phyloP scores from a whole-genome alignment of 2,329 filamentous ascomycete genomes.

The Fusarium euwallaceae region DNA sequence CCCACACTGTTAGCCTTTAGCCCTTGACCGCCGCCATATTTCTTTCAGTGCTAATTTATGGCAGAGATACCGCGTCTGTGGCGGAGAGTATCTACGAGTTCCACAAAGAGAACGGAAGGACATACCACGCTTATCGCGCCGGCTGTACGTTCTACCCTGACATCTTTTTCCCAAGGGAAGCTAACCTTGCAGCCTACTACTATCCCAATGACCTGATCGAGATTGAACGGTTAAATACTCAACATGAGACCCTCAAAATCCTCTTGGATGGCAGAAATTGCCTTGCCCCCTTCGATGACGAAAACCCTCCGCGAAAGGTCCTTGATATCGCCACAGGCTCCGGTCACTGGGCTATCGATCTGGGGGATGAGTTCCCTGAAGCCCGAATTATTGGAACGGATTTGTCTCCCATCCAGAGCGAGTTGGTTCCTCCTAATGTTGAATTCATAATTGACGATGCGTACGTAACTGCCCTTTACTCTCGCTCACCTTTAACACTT shows the following conservation, averaged over 20 bases:
- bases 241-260: constrained; percentile 14
- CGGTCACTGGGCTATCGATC: constrained; percentile 10
- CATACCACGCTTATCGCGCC: constrained; percentile 18
- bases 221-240: constrained; percentile 7
- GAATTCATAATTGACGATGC: constrained; percentile 18
- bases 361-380: constrained; percentile 13
- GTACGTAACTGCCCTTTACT: background rate
- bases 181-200: constrained; percentile 10
- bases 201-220: constrained; percentile 10
- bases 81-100: constrained; percentile 19
- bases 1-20: background rate
- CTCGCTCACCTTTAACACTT: background rate
- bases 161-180: background rate
- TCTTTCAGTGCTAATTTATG: background rate
- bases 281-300: constrained; percentile 7
- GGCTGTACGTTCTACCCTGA: background rate
- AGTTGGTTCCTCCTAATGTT: constrained; percentile 13
- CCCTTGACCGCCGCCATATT: background rate
- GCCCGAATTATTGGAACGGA: constrained; percentile 11
- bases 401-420: constrained; percentile 8
- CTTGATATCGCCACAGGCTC: constrained; percentile 17
- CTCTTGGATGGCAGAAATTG: constrained; percentile 4
- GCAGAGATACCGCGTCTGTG: constrained; percentile 15
- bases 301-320: constrained; percentile 6
- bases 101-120: constrained; percentile 15